Percentiles rank a stretch among this genome's conserved stretches.
phyloP scores from a whole-genome alignment of 768 basidiomycete species.

The Cyclocybe cylindracea region DNA sequence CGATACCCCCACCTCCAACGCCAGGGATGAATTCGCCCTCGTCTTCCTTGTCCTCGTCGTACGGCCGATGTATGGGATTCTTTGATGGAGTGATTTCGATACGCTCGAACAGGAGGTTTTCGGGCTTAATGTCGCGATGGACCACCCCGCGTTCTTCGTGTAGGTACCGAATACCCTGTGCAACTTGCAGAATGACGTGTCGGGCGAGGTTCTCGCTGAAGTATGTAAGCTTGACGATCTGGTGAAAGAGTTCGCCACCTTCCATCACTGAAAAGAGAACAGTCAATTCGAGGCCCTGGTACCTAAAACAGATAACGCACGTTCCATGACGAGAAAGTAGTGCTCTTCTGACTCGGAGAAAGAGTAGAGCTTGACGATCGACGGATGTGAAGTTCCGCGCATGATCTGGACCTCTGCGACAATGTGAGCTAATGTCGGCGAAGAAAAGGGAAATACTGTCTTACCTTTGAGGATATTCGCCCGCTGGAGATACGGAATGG shows the following conservation, averaged over 20 bases:
- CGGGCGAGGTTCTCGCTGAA: conserved; percentile 97
- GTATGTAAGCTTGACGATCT: conserved; percentile 98
- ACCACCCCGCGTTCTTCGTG: conserved; percentile 98
- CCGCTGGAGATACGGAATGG: conserved; percentile 56
- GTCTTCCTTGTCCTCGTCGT: conserved; percentile 98
- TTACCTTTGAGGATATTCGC: conserved; percentile 95
- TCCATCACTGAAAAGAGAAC: conserved; percentile 72
- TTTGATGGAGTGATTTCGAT: conserved; percentile 92
- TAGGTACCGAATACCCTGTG: conserved; percentile 89
- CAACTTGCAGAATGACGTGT: conserved; percentile 96
- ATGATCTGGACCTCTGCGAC: conserved; percentile 95
- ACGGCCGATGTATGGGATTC: conserved; percentile 72
- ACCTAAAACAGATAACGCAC: conserved; percentile 45
- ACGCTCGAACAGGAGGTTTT: conserved; percentile 91
- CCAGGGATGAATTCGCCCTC: conserved; percentile 95
- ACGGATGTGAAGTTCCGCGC: conserved; percentile 91
- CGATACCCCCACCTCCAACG: conserved; percentile 95
- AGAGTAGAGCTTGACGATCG: conserved; percentile 86
- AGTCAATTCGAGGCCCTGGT: conserved; percentile 11
- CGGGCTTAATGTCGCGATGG: conserved; percentile 99
- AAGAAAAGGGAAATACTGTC: conserved; percentile 10
- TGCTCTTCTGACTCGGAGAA: conserved; percentile 93
- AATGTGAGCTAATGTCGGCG: conserved; percentile 1
- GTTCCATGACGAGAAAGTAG: conserved; percentile 93
- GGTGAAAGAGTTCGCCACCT: conserved; percentile 97